Base-by-base conservation (phyloP, 2,329 filamentous ascomycete species). In the Alternaria longipes region DNA sequence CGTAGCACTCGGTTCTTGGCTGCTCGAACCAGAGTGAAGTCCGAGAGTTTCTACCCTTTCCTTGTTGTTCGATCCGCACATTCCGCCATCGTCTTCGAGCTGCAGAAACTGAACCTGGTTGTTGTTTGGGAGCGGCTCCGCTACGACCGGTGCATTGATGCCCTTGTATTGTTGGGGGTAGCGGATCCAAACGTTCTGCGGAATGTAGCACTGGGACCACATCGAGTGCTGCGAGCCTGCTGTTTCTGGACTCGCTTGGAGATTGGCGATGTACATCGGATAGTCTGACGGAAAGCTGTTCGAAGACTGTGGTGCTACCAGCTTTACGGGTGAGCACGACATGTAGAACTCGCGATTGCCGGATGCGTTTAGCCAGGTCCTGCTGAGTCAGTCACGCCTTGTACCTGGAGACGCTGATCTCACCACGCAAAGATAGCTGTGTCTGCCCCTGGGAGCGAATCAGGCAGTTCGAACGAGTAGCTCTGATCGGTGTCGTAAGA, bases 291-390 rank as follows among this genome's bases (percentile, higher is more conserved):
- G 20, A 3, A 34, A n/a, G 4, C 34, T 50, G 1, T 24, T 45
- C 8, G 4, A 26, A 3, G 49, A 44, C 22, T 16, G 7, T 58
- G 34, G 1, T 54, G 18, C 49, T 49, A 57, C 34, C 12, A 61
- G 30, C 54, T 20, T 76, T 20, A 83, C 75, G n/a, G 75, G 69
- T 1, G 79, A 79, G 59, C 80, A 83, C 50, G 76, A 79, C 79
- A 81, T 81, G 56, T 78, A 79, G 64, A 81, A 77, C 57, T 83
- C 80, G 57, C 79, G 75, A 56, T 83, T 83, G 55, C 81, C 67
- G 78, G 80, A 83, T 3, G 76, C 80, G 34, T 61, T 61, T 38
- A 61, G 44, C 59, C 22, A 61, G 24, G 59, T 61, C 49, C 46
- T 61, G n/a, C 50, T 45, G 9, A 54, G 54, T 56, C 7, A 56